These are phyloP conservation scores for Torulaspora globosa DNA, from an alignment of 1,139 yeast genomes.

Conservation along the genomic window DNA sequence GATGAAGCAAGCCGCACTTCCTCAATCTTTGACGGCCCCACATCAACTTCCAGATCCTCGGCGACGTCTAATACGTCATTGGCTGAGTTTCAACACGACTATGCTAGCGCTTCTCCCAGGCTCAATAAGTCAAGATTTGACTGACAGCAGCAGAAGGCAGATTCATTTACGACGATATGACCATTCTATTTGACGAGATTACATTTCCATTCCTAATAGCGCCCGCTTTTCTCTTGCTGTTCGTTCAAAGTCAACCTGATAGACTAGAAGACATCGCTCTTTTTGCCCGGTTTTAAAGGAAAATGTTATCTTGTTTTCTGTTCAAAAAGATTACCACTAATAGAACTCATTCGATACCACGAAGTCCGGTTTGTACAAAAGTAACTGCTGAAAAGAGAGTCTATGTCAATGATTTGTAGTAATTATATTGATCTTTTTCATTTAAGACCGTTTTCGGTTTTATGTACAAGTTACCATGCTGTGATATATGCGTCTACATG, in stretches of 20 bases:
- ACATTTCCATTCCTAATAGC: neutral
- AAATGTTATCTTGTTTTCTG: neutral
- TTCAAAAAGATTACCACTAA: neutral
- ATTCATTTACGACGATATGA: constrained; percentile 4
- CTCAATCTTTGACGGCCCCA: constrained; percentile 30
- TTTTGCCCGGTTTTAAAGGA: neutral
- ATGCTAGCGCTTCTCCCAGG: constrained; percentile 24
- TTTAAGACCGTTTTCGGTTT: neutral
- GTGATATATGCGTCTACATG: constrained; percentile 1
- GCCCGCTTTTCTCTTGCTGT: neutral
- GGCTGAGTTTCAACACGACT: constrained; percentile 20
- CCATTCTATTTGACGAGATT: constrained; percentile 2
- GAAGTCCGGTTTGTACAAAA: neutral
- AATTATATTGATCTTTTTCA: constrained; percentile 5
- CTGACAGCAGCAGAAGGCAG: constrained; percentile 5
- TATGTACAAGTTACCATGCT: constrained; percentile 2
- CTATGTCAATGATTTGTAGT: constrained; percentile 1
- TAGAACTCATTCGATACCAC: neutral
- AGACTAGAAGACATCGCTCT: constrained; percentile 1
- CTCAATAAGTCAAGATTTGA: constrained; percentile 26
- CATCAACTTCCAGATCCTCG: constrained; percentile 33
- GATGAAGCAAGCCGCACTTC: constrained; percentile 28
- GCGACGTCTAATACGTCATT: constrained; percentile 35
- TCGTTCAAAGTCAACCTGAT: constrained; percentile 2
- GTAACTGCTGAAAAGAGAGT: neutral